These are phyloP conservation scores for Salix purpurea DNA, from an alignment of 345 rosid genomes.

Conservation along the genomic window DNA sequence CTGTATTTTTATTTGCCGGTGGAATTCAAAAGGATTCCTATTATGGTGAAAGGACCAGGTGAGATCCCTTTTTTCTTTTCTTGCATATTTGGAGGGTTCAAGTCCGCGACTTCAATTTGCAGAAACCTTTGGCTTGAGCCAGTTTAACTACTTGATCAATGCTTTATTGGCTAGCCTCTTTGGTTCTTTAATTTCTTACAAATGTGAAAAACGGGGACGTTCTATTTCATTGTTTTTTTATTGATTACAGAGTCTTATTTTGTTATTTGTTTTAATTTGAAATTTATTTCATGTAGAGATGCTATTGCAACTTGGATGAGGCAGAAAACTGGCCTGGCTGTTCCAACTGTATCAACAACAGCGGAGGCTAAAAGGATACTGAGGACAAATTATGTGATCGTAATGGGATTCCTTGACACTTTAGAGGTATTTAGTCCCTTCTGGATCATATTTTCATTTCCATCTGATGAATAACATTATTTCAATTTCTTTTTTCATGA, in stretches of 20 bases:
- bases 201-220: not conserved
- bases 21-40: constrained; percentile 8
- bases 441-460: not conserved
- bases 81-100: too few species aligned
- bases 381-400: not conserved
- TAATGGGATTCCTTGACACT: constrained; percentile 9
- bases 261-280: too few species aligned
- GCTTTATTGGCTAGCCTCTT: too few species aligned
- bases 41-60: constrained; percentile 18
- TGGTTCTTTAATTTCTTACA: not conserved
- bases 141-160: too few species aligned
- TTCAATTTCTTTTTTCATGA: not conserved
- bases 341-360: constrained; percentile 6
- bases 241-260: not conserved
- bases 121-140: too few species aligned
- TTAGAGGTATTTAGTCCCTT: constrained; percentile 9
- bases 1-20: constrained; percentile 13
- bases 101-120: too few species aligned
- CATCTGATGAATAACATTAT: too few species aligned
- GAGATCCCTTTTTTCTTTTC: not conserved
- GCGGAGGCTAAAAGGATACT: constrained; percentile 7
- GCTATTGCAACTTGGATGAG: constrained; percentile 3
- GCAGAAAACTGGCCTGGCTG: not conserved
- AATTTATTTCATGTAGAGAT: not conserved
- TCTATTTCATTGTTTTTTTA: not conserved